A percentile compares a stretch with the other conserved stretches of the same genome.
Conservation (phyloP, 192 early-diverging fungal genomes). For the Mycoemilia scoparia region DNA sequence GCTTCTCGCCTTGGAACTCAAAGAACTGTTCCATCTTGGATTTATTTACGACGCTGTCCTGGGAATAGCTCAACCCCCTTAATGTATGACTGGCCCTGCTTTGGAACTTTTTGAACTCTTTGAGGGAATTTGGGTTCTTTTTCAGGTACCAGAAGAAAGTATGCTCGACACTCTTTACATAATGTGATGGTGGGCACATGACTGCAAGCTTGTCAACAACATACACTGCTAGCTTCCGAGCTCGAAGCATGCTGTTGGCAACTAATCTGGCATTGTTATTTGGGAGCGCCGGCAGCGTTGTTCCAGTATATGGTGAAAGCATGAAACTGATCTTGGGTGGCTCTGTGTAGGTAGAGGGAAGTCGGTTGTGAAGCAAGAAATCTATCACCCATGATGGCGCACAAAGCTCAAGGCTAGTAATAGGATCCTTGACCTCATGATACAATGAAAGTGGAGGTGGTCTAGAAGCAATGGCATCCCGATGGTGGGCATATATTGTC, state of each 20-base stretch:
- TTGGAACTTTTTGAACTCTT: too few species aligned
- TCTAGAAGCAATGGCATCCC: slow-evolving; percentile 2
- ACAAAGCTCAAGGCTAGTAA: slow-evolving; percentile 40
- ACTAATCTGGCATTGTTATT: slow-evolving; percentile 43
- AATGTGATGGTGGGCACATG: slow-evolving; percentile 4
- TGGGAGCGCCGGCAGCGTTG: slow-evolving; percentile 21
- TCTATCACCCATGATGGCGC: slow-evolving; percentile 77
- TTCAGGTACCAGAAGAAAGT: too few species aligned
- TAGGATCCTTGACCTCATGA: slow-evolving; percentile 11
- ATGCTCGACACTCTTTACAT: slow-evolving; percentile 5
- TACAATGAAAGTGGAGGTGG: slow-evolving; percentile 10
- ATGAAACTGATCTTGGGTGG: slow-evolving; percentile 69
- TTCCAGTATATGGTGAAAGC: slow-evolving; percentile 39
- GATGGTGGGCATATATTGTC: slow-evolving; percentile 12
- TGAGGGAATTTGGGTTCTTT: too few species aligned
- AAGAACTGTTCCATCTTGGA: too few species aligned
- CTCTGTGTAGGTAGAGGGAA: slow-evolving; percentile 47
- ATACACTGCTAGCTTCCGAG: slow-evolving; percentile 68
- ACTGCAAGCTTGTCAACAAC: slow-evolving; percentile 62
- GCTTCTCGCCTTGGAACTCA: too few species aligned
- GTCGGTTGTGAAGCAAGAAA: slow-evolving; percentile 57
- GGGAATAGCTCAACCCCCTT: too few species aligned
- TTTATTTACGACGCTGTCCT: too few species aligned
- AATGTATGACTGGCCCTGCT: too few species aligned
- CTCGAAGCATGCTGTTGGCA: slow-evolving; percentile 75